Base-by-base conservation (phyloP, 2,329 filamentous ascomycete species). In the Trichophyton mentagrophytes region DNA sequence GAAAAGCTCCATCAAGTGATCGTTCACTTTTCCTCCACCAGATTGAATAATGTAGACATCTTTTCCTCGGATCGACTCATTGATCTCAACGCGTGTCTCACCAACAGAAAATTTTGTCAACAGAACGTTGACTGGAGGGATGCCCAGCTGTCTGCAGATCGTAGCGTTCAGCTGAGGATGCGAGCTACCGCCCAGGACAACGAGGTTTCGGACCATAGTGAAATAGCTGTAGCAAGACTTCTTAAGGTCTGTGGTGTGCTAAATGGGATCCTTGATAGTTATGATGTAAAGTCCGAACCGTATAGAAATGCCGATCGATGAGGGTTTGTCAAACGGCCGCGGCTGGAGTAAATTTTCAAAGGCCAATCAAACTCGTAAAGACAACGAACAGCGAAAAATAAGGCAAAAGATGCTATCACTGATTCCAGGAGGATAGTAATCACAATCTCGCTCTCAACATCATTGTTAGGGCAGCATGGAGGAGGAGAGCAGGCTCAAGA, bases 21-120 rank as follows among this genome's bases (percentile, higher is more conserved):
- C 93, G 73, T 99, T 99, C 76, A 96, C 89, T 69, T 88, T 88
- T 65, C 90, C 90, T 67, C 89, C 91, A 67, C 90, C 90, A 47
- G 90, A 93, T 76, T 97, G 92, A 69, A 99, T 90, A 72, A 97
- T 96, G 78, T 95, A 99, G 73, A 96, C 93, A 84, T 99, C 93
- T 75, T 99, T 99, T 68, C 89, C 93, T 68, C 93, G 88, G 58
- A 99, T 93, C 13, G 90, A 96, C 75, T 99, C 93, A 73, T 91
- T 83, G 70, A 99, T 95, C 76, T 97, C 93, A 65, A 95, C 92
- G 60, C 92, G 85, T 67, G 89, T 95, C 78, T 97, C 93, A 67
- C 93, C 93, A 59, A 93, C 90, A 36, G 90, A 89, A 78, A 99
- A 99, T 77, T 96, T 96, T 71, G 81, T 83, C 57, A 97, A 84